These are phyloP conservation scores for Periconia macrospinosa DNA, from an alignment of 2,329 filamentous ascomycete genomes.

Conservation along the genomic window DNA sequence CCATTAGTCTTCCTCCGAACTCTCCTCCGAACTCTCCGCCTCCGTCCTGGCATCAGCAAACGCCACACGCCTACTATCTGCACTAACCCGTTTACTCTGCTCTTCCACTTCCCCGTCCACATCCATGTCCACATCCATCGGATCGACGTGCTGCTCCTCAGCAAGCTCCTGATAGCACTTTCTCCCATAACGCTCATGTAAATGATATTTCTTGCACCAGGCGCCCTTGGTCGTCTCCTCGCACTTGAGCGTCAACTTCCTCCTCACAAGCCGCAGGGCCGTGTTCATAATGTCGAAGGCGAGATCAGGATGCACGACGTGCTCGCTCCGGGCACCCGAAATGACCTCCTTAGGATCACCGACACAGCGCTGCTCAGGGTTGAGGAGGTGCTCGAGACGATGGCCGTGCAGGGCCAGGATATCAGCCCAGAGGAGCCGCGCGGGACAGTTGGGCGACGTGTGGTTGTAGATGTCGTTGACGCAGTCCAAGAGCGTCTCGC, in stretches of 20 bases:
- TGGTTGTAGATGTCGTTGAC: slow-evolving; percentile 25
- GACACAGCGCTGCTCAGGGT: not conserved
- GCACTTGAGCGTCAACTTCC: slow-evolving; percentile 32
- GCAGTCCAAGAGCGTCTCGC: not conserved
- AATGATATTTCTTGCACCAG: slow-evolving; percentile 38
- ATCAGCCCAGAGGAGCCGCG: slow-evolving; percentile 36
- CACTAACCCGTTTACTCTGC: not conserved
- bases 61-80: not conserved
- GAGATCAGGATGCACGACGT: slow-evolving; percentile 17
- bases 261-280: slow-evolving; percentile 20
- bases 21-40: not conserved
- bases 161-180: slow-evolving; percentile 28
- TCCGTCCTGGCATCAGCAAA: not conserved
- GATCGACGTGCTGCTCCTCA: not conserved
- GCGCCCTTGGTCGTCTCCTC: slow-evolving; percentile 28
- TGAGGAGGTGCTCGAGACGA: slow-evolving; percentile 7
- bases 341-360: not conserved
- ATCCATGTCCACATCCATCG: not conserved
- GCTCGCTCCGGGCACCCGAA: not conserved
- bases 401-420: slow-evolving; percentile 29
- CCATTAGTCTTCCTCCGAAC: not conserved
- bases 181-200: slow-evolving; percentile 21
- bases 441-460: slow-evolving; percentile 21
- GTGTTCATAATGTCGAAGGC: slow-evolving; percentile 30
- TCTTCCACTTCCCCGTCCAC: too few relatives aligned